These are phyloP conservation scores for Picochlorum sp. DNA, from an alignment of 139 green algal species.

Conservation along the genomic window DNA sequence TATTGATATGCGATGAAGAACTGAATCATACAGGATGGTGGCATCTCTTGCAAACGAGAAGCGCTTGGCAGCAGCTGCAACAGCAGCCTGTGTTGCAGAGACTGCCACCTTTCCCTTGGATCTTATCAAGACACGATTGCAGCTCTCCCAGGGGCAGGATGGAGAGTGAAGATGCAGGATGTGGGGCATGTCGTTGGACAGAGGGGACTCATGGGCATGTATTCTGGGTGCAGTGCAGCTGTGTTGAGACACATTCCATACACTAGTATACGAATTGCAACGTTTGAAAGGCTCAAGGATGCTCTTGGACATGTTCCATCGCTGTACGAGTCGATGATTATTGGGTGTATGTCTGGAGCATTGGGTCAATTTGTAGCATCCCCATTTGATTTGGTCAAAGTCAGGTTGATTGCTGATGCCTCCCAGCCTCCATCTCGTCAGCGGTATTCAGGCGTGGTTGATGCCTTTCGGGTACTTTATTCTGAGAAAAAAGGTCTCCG, in stretches of 20 bases:
- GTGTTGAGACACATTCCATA: slow-evolving; percentile 51
- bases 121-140: slow-evolving; percentile 50
- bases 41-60: not conserved
- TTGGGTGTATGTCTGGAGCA: slow-evolving; percentile 41
- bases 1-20: too few relatives aligned
- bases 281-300: slow-evolving; percentile 33
- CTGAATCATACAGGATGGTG: not conserved
- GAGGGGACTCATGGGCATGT: slow-evolving; percentile 37
- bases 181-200: slow-evolving; percentile 13
- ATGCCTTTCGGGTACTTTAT: slow-evolving; percentile 14
- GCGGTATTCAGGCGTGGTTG: slow-evolving; percentile 10
- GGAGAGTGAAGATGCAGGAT: too few relatives aligned
- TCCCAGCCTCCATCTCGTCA: slow-evolving; percentile 31
- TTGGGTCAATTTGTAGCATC: slow-evolving; percentile 52
- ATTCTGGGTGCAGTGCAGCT: slow-evolving; percentile 42
- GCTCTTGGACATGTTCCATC: not conserved
- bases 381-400: slow-evolving; percentile 62
- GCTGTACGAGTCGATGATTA: slow-evolving; percentile 9
- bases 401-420: slow-evolving; percentile 40
- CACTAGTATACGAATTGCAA: slow-evolving; percentile 41
- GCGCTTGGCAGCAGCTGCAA: not conserved
- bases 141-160: slow-evolving; percentile 31
- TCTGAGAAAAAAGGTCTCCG: slow-evolving; percentile 29
- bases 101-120: slow-evolving; percentile 48
- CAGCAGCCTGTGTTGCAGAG: slow-evolving; percentile 24